Evolutionary conservation across 2,329 filamentous ascomycete species (phyloP), one percentile per base, ranked within the genome.

Genomic region (Chaetomium strumarium): DNA sequence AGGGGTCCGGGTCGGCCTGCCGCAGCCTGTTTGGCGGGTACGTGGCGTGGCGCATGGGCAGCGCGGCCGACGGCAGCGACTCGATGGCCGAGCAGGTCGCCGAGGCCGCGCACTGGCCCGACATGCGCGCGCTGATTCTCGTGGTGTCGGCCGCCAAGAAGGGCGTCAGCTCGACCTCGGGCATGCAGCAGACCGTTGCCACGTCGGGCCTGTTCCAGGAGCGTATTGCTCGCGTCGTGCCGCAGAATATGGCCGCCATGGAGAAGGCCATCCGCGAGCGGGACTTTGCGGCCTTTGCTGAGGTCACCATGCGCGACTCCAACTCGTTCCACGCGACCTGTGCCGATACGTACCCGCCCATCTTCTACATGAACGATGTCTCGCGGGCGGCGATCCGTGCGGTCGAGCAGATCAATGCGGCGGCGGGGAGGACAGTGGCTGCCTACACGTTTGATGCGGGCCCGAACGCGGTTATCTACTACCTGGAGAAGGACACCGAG

Each of bases 381-480:
- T 92, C 86, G 17, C 78, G 87, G 36, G 90, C 92, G 1, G 90
- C 92, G 6, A 89, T 99, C 55, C 80, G 89, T 48, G 84, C 90
- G 14, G 91, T 96, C 30, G 90, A 99, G 74, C 80, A 84, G 61
- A 88, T 97, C 73, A 99, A 99, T 67, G 77, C 78, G 49, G 78
- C 79, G 20, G 89, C 87, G 5, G 90, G 89, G 49, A 85, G 83
- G 72, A 84, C 81, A 0, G 79, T 97, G 16, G 90, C 89, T 3
- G 93, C 93, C 3, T 99, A 99, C 70, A 99, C 93, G 0, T 99
- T 97, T 65, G 93, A 99, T 67, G 93, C 93, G 0, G 93, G 93
- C 48, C 93, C 93, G 50, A 99, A 99, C 72, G 90, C 90, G 38
- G 95, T 99, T 46, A 83, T 99, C 46, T 99, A 99, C 76, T 97